A percentile compares a stretch with the other conserved stretches of the same genome.
phyloP scores from a whole-genome alignment of 768 basidiomycete genomes.

The Leccinum subgranulosum region DNA sequence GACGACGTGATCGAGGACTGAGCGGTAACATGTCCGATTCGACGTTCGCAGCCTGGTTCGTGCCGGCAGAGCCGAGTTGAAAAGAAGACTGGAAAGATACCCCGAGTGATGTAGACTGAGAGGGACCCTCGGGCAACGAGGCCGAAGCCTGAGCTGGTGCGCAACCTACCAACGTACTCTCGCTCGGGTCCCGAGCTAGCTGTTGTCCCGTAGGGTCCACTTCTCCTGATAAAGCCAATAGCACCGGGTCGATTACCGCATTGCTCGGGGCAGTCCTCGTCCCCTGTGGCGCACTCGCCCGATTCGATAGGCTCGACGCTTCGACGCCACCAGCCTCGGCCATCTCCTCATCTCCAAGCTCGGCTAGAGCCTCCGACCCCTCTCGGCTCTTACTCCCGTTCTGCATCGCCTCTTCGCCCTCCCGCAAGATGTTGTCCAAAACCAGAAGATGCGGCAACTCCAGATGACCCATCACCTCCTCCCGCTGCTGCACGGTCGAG shows the following conservation, averaged over 20 bases:
- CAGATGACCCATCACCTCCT: conserved; percentile 30
- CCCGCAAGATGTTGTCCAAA: conserved; percentile 36
- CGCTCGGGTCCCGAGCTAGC: not conserved
- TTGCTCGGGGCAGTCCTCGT: conserved; percentile 6
- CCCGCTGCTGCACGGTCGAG: conserved; percentile 4
- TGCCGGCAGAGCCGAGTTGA: not conserved
- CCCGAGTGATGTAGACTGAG: not conserved
- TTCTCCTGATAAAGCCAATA: conserved; percentile 26
- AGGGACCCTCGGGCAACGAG: not conserved
- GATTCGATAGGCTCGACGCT: not conserved
- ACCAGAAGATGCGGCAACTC: conserved; percentile 30
- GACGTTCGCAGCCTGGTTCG: not conserved
- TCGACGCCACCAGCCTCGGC: not conserved
- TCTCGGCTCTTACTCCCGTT: conserved; percentile 10
- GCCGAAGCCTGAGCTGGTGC: not conserved
- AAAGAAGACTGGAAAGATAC: not conserved
- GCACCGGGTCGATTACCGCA: conserved; percentile 29
- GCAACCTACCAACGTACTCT: not conserved
- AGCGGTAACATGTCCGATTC: conserved; percentile 26
- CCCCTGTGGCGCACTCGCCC: not conserved
- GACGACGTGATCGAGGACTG: conserved; percentile 50
- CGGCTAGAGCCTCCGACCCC: not conserved
- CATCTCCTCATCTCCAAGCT: conserved; percentile 4
- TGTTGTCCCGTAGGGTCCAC: not conserved
- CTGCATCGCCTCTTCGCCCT: conserved; percentile 22